Evolutionary conservation across 1,284 basidiomycete genomes (phyloP), one percentile per base, ranked within the genome.

Genomic region (Ceratobasidium sp.): DNA sequence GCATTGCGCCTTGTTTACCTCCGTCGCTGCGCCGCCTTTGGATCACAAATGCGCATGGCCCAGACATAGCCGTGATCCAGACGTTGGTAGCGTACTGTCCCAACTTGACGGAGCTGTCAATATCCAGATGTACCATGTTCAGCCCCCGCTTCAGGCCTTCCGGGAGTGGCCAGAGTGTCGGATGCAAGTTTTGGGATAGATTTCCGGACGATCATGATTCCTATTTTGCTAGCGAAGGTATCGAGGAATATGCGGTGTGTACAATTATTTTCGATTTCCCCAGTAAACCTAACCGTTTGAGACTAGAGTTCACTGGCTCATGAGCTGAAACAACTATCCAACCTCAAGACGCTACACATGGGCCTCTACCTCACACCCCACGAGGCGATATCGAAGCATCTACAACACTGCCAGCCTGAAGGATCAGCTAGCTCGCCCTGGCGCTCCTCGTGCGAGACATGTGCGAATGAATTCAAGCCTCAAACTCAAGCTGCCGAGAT

Each of bases 151-250:
- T 56, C 22, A 50, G 47, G 27, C 7, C 67, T 2, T 15, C 14
- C 44, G 9, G 9, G 44, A 45, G 44, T 8, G 15, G 33, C 11
- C 27, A 22, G 14, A 33, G 22, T 17, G 47, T n/a, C 9, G 9
- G 5, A 4, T 73, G 69, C 47, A 33, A 47, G 19, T 73, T 73
- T 48, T 73, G 69, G 69, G 19, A 1, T 15, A 62, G 15, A 15
- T 73, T 73, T 53, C 69, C 69, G 8, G 50, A 44, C 24, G 69
- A 73, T 22, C 69, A 73, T 27, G 69, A 73, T 29, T 59, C 69
- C 6, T 73, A 73, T 31, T 73, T 73, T 29, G 69, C 69, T 17
- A n/a, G 31, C n/a, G 57, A 60, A 31, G 69, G 69, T 7, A 50
- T 62, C n/a, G 57, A 60, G 41, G 57, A 73, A 11, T 73, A 73